Percentiles rank a stretch among this genome's conserved stretches.
These are phyloP conservation scores for Tricholoma hemisulphureum DNA, from an alignment of 768 basidiomycete genomes.

Conservation along the genomic window DNA sequence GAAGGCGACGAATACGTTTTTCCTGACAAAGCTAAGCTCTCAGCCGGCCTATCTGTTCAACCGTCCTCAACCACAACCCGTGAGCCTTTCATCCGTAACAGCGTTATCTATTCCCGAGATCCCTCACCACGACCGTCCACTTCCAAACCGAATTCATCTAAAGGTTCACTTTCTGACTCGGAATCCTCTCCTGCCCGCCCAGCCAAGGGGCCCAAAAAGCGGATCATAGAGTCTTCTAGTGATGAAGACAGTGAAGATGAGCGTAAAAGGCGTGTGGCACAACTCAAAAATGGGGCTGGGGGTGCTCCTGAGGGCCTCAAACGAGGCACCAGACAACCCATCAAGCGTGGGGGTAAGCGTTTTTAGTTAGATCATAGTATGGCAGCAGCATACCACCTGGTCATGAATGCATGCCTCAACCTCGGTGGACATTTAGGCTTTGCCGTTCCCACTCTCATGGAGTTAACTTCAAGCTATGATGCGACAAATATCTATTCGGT, in stretches of 20 bases:
- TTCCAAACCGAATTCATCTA: slow-evolving; percentile 25
- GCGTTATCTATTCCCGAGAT: slow-evolving; percentile 7
- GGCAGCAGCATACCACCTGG: neutral
- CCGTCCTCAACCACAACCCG: neutral
- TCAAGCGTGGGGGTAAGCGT: slow-evolving; percentile 73
- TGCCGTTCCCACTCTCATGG: too few species aligned
- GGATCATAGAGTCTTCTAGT: slow-evolving; percentile 36
- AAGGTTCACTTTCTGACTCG: slow-evolving; percentile 38
- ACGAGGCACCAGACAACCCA: slow-evolving; percentile 65
- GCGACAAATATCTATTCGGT: too few species aligned
- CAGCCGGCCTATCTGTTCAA: neutral
- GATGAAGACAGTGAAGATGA: slow-evolving; percentile 63
- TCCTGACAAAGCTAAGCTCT: slow-evolving; percentile 8
- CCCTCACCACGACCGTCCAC: slow-evolving; percentile 10
- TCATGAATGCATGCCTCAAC: neutral
- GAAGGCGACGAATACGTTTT: slow-evolving; percentile 32
- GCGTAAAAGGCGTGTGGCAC: slow-evolving; percentile 41
- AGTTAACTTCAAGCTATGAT: too few species aligned
- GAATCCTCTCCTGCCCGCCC: slow-evolving; percentile 53
- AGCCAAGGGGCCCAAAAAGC: slow-evolving; percentile 51
- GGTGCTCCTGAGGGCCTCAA: slow-evolving; percentile 28
- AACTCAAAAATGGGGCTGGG: slow-evolving; percentile 39
- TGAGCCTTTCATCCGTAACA: slow-evolving; percentile 3
- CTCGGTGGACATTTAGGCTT: too few species aligned
- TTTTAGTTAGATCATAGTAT: slow-evolving; percentile 44